phyloP scores from a whole-genome alignment of 257 asterid species.

The Capsicum pubescens region DNA sequence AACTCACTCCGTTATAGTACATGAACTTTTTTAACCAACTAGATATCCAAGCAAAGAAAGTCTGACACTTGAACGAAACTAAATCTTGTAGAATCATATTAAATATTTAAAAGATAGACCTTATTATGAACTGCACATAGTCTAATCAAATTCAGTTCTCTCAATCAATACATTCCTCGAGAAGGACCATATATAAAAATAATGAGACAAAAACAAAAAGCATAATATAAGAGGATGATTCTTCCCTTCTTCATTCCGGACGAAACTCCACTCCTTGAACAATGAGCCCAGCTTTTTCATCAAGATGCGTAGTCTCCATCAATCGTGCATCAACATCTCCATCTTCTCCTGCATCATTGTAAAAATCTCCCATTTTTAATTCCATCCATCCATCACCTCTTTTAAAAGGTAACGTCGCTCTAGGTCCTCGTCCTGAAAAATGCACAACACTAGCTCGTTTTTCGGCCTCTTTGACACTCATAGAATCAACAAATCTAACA shows the following conservation, averaged over 20 bases:
- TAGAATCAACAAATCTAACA: conserved; percentile 37
- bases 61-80: background rate
- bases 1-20: background rate
- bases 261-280: conserved; percentile 73
- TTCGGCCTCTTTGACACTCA: background rate
- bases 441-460: conserved; percentile 24
- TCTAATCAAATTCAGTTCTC: background rate
- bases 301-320: conserved; percentile 49
- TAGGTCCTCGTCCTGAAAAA: conserved; percentile 34
- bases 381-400: conserved; percentile 73
- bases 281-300: conserved; percentile 54
- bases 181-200: background rate
- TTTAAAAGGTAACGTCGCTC: conserved; percentile 32
- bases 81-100: background rate
- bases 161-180: background rate
- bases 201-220: background rate
- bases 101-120: background rate
- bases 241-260: conserved; percentile 32
- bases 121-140: background rate
- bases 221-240: background rate
- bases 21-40: background rate
- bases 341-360: background rate
- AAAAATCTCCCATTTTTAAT: conserved; percentile 56
- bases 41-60: background rate
- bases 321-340: conserved; percentile 48